Conservation (phyloP, 2,329 filamentous ascomycete species). For the Penicillium freii region DNA sequence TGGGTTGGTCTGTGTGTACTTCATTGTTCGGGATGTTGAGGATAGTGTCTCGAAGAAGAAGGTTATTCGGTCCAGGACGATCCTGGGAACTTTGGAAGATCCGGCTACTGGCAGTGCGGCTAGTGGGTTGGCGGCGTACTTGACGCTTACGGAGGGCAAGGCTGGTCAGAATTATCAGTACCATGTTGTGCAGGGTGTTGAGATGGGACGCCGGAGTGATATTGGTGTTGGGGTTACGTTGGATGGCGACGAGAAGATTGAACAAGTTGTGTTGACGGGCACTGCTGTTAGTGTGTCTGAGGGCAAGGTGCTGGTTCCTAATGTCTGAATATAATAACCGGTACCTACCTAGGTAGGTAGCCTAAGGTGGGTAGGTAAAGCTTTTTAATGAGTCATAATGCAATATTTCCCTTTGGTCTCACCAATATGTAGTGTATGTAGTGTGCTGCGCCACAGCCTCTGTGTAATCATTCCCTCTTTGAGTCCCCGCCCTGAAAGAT, state of each 20-base stretch:
- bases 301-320: constrained; percentile 32
- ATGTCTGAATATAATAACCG: constrained; percentile 5
- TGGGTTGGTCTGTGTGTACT: constrained; percentile 34
- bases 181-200: constrained; percentile 63
- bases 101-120: constrained; percentile 57
- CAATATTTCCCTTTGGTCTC: not conserved
- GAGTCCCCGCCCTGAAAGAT: not conserved
- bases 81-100: constrained; percentile 32
- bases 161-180: constrained; percentile 40
- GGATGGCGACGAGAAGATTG: constrained; percentile 27
- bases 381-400: not conserved
- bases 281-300: constrained; percentile 37
- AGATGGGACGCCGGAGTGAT: constrained; percentile 58
- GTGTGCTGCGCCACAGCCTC: not conserved
- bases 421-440: not conserved
- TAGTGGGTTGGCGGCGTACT: constrained; percentile 55
- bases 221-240: constrained; percentile 35
- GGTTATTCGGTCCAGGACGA: constrained; percentile 35
- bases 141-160: constrained; percentile 48
- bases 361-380: not conserved
- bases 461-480: not conserved
- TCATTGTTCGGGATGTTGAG: constrained; percentile 45
- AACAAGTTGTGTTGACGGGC: constrained; percentile 36
- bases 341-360: too few species aligned
- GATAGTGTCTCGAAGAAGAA: constrained; percentile 55